A percentile compares a stretch with the other conserved stretches of the same genome.
Evolutionary conservation across 306 rosid genomes (phyloP).

Genomic region (Medicago truncatula): MtrunA17r5.0-ANR NC_053048.1:46588501-46589000

Average conservation of each 20-base stretch:
- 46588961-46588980: neutral
- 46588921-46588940: neutral
- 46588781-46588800: neutral
- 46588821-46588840: neutral
- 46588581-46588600: neutral
- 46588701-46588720: conserved; percentile 9
- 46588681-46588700: conserved; percentile 17
- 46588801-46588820: neutral
- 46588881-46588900: neutral
- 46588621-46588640: neutral
- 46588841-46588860: neutral
- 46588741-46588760: neutral
- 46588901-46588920: conserved; percentile 6
- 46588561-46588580: neutral
- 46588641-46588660: conserved; percentile 4
- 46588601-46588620: neutral
- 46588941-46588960: conserved; percentile 13
- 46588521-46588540: conserved; percentile 63
- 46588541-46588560: neutral
- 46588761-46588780: neutral
- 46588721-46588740: neutral
- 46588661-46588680: neutral
- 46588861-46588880: neutral
- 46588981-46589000: conserved; percentile 10
- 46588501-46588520: conserved; percentile 70